Base-by-base conservation (phyloP, 306 rosid genomes). In the Crataegus laevigata region DNA sequence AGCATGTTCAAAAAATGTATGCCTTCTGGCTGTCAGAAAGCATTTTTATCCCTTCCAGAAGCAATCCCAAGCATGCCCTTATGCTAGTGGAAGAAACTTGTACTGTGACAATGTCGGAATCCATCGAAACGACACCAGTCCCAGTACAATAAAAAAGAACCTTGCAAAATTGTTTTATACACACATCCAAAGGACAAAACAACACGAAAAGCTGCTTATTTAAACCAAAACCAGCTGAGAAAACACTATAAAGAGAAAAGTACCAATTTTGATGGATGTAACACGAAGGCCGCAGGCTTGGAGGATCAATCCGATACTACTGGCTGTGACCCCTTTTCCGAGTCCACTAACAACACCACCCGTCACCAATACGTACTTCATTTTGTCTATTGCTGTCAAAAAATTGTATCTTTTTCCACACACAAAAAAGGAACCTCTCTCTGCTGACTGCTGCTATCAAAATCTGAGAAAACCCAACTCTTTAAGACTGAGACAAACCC, bases 261-360 rank as follows among this genome's bases (percentile, higher is more conserved):
- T 92, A 92, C 97, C 97, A 83, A 92, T 92, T 83, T 92, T 92
- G 69, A 90, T 92, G 60, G 96, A 92, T 66, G 97, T 92, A 76
- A 88, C 96, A 36, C 93, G 86, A 77, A 92, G 96, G 50, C 96
- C 97, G 80, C 97, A 92, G 1, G 93, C 97, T 60, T 84, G 84
- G 67, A 92, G 97, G 59, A 92, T 81, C 4, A 90, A 83, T 11
- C 97, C 93, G 72, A 92, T 88, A 84, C 96, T 90, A 64, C 97
- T 92, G 21, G 97, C 96, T 17, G 97, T 90, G 81, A 92, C 97
- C 66, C 97, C 97, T 84, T 92, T 92, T 40, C 97, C 97, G 10
- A 92, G 97, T 78, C 96, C 97, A 81, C 97, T 92, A 11, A 92
- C 97, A 80, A 92, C 97, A 71, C 97, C 97, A 85, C 97, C 97